Evolutionary conservation across 129 eudicot genomes (phyloP).

Genomic region (sunflower (Helianthus annuus)): DNA sequence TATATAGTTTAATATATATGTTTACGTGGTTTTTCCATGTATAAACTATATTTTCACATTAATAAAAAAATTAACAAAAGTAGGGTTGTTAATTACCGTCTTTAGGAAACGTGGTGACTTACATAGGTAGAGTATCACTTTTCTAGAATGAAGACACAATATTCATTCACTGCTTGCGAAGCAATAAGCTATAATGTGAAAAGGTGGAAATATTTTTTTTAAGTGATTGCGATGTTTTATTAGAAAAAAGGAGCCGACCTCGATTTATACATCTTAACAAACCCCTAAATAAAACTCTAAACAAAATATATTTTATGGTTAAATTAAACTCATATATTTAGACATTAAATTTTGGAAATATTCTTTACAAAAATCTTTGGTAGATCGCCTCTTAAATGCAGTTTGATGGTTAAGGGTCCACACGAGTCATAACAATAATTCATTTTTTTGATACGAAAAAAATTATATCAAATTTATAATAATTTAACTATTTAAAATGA

Average conservation of each 20-base stretch:
- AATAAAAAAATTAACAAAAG: too few species aligned
- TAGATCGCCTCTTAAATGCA: background rate
- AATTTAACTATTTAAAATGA: background rate
- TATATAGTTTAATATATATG: too few species aligned
- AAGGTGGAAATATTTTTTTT: conserved; percentile 21
- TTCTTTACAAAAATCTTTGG: background rate
- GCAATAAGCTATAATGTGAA: conserved; percentile 34
- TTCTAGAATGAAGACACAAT: background rate
- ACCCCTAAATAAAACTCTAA: background rate
- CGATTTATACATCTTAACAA: conserved; percentile 24
- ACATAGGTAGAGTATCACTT: background rate
- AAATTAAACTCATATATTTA: background rate
- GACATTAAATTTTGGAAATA: background rate
- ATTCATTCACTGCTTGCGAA: conserved; percentile 37
- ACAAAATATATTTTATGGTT: background rate
- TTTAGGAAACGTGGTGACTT: too few species aligned
- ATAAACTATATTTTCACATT: too few species aligned
- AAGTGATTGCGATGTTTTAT: conserved; percentile 37
- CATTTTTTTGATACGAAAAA: background rate
- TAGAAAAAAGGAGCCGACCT: conserved; percentile 35
- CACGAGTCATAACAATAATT: background rate
- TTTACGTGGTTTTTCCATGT: too few species aligned
- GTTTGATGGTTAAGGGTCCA: background rate
- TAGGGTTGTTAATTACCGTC: too few species aligned
- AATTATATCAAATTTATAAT: too few species aligned